Base-by-base conservation (phyloP, 2,329 filamentous ascomycete species). In the Celoporthe dispersa region DNA sequence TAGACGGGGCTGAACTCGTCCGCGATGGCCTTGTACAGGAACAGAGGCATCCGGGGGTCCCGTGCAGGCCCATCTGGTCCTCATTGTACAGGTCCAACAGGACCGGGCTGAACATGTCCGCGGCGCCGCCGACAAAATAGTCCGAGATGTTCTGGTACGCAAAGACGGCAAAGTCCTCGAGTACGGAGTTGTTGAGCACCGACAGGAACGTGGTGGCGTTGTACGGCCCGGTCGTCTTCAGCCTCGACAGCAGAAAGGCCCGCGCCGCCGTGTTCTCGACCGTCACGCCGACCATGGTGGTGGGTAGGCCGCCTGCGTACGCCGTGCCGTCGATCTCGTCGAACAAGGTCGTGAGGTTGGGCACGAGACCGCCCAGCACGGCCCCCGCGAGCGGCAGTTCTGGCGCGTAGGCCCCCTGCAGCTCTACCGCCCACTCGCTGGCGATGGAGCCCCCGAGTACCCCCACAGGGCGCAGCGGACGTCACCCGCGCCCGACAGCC, bases 151-250 rank as follows among this genome's bases (percentile, higher is more conserved):
- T 57, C 25, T 57, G 53, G 25, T 16, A 5, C 53, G 53, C 53
- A 8, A 57, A 57, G 12, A 57, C 53, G 25, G 25, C 53, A 31
- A 57, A 57, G 25, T 57, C 19, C 53, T 16, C 53, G 25, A 7
- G 4, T 3, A 57, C 28, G 25, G 53, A 57, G 25, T 57, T 28
- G 53, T 57, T 12, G 53, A 57, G 53, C 25, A 57, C 53, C 12
- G 53, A 57, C 53, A 57, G 28, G 53, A 57, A 57, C 14, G 53
- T 57, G 53, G 53, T 57, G 25, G 53, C 53, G 53, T 57, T 57
- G 53, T 57, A 31, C 3, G 53, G 53, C 53, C 53, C 53, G 25
- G 25, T 12, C 14, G 53, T 31, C 53, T 19, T 57, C 11, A 57
- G 53, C 53, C 28, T 57, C 3, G 53, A 57, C 53, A 57, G 53